These are phyloP conservation scores for Fagus sylvatica DNA, from an alignment of 306 rosid species.

Conservation along the genomic window DNA sequence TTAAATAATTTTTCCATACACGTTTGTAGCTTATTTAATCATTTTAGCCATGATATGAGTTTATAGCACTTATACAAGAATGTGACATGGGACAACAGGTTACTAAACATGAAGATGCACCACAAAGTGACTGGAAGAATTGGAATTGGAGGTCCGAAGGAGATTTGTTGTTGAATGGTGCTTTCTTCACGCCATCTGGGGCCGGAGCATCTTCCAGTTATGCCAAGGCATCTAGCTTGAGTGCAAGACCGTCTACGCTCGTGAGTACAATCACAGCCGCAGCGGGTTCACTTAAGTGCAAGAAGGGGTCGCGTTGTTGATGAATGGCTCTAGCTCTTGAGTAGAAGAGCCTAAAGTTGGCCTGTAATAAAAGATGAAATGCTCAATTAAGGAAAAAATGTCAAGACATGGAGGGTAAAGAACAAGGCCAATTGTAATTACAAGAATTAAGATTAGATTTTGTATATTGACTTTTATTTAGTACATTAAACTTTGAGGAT, in stretches of 20 bases:
- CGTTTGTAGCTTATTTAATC: too few species aligned
- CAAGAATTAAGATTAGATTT: constrained; percentile 25
- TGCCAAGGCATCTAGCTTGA: constrained; percentile 77
- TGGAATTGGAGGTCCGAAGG: constrained; percentile 96
- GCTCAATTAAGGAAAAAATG: not conserved
- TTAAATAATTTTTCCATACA: too few species aligned
- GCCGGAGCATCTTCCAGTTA: constrained; percentile 72
- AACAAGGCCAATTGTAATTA: constrained; percentile 30
- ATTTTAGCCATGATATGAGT: too few species aligned
- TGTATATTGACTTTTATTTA: constrained; percentile 30
- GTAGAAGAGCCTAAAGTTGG: not conserved
- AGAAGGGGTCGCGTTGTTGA: constrained; percentile 70
- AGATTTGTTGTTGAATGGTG: constrained; percentile 80
- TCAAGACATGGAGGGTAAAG: not conserved
- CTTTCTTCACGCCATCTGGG: constrained; percentile 77
- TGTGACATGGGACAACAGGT: constrained; percentile 37
- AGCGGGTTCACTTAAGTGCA: constrained; percentile 72
- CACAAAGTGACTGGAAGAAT: constrained; percentile 61
- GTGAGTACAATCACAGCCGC: constrained; percentile 65
- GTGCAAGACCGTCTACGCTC: constrained; percentile 71
- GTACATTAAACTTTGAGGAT: constrained; percentile 3
- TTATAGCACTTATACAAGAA: not conserved
- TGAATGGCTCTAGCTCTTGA: not conserved
- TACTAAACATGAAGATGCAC: constrained; percentile 61
- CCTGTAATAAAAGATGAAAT: constrained; percentile 23